phyloP scores from a whole-genome alignment of 75 land plant species.

The Larix kaempferi region DNA sequence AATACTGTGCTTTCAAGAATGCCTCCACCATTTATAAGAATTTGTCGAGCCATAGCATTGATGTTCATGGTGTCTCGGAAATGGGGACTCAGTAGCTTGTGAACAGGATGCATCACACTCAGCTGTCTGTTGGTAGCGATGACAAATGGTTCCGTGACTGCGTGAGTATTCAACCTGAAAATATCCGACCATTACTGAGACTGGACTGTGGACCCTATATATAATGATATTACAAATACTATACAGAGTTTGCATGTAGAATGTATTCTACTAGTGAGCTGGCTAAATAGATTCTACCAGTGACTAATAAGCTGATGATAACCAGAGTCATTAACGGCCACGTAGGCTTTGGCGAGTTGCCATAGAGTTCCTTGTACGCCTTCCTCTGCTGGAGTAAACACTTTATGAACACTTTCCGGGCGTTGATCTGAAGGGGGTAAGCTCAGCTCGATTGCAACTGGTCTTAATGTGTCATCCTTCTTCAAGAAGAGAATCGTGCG shows the following conservation, averaged over 20 bases:
- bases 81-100: constrained; percentile 66
- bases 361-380: constrained; percentile 46
- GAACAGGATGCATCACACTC: constrained; percentile 67
- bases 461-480: constrained; percentile 42
- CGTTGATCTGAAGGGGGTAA: constrained; percentile 34
- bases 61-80: constrained; percentile 84
- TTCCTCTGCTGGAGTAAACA: constrained; percentile 34
- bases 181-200: too few relatives aligned
- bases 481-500: constrained; percentile 56
- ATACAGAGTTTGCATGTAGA: too few relatives aligned
- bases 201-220: too few relatives aligned
- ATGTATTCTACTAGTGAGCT: too few relatives aligned
- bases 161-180: constrained; percentile 53
- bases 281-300: constrained; percentile 32
- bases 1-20: constrained; percentile 54
- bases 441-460: constrained; percentile 76
- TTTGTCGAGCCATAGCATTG: constrained; percentile 53
- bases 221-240: too few relatives aligned
- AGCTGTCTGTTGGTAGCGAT: constrained; percentile 70
- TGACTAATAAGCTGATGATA: constrained; percentile 72
- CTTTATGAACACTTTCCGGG: constrained; percentile 24
- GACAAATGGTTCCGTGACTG: constrained; percentile 62
- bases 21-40: constrained; percentile 56
- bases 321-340: constrained; percentile 58
- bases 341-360: constrained; percentile 80